Base-by-base conservation (phyloP, 305 asterid species). In the Fraxinus sp. region DNA sequence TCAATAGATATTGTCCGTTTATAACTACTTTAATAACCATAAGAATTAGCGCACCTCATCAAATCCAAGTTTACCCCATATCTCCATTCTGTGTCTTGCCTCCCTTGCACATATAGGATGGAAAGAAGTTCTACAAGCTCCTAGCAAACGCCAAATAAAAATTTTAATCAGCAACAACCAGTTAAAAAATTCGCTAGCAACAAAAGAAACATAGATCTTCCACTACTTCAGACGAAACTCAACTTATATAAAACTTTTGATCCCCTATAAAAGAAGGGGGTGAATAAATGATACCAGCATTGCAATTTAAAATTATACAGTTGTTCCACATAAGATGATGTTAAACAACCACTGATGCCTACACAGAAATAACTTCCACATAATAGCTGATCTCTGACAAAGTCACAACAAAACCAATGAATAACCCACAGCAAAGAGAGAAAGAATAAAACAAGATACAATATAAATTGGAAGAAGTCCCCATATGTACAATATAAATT, bases 61-160 rank as follows among this genome's bases (percentile, higher is more conserved):
- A 89, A 91, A 90, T 89, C 95, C 98, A 85, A 90, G 91, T 87
- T 92, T 93, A 76, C 97, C 98, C 99, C 99, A 96, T 83, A 96
- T 95, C 92, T 96, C 98, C 99, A 96, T 92, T 88, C 96, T 89
- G 87, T 95, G 94, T 78, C 86, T 87, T 77, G 98, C 98, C 85
- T 96, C 99, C 91, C 99, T 89, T 22, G 98, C 99, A 90, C 99
- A 96, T 77, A 93, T 89, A 81, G 99, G 99, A 87, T 96, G 99
- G 89, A 96, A 96, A 36, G 98, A 91, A 79, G 95, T 93, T 90
- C 99, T 92, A 90, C 99, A 96, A 90, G 98, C 91, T 86, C 98
- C 99, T 96, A 91, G 59, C 57, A 86, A 89, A 82, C 79, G 86
- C 78, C 79, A 85, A 90, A 87, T 66, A 82, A 82, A 78, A 81